These are phyloP conservation scores for Posidonia australis DNA, from an alignment of 106 monocot genomes.

Conservation along the genomic window DNA sequence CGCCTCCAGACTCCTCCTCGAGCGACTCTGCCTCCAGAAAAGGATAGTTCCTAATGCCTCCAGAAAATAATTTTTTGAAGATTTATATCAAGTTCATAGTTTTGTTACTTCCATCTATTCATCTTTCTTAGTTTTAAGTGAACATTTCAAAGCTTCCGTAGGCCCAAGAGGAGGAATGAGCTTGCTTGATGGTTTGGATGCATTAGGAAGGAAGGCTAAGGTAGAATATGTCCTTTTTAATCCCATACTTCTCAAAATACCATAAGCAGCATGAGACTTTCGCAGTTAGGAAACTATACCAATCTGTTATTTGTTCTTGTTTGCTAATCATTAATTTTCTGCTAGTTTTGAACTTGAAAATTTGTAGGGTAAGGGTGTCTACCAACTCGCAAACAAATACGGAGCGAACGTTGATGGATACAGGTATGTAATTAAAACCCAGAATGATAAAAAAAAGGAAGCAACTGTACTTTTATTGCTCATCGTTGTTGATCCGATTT, in stretches of 20 bases:
- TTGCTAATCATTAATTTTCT: neutral
- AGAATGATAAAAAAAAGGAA: too few species aligned
- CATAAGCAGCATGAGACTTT: too few species aligned
- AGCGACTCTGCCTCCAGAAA: too few species aligned
- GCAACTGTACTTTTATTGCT: neutral
- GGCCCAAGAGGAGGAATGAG: constrained; percentile 70
- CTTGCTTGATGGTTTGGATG: constrained; percentile 42
- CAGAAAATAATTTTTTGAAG: too few species aligned
- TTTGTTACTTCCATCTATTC: too few species aligned
- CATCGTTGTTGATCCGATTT: neutral
- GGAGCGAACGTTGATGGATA: constrained; percentile 98
- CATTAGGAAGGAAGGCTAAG: constrained; percentile 71
- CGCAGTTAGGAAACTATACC: too few species aligned
- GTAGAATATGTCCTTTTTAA: constrained; percentile 10
- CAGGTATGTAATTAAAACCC: constrained; percentile 44
- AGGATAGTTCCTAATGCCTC: too few species aligned
- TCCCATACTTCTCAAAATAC: neutral
- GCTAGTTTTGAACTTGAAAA: too few species aligned
- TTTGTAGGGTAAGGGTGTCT: constrained; percentile 84
- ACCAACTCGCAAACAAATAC: constrained; percentile 89
- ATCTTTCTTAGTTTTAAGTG: too few species aligned
- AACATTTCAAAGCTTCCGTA: too few species aligned
- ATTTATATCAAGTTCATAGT: too few species aligned
- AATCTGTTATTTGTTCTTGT: neutral
- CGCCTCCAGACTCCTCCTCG: too few species aligned